phyloP scores from a whole-genome alignment of 2,329 filamentous ascomycete genomes.

The Stachybotrys chartarum region DNA sequence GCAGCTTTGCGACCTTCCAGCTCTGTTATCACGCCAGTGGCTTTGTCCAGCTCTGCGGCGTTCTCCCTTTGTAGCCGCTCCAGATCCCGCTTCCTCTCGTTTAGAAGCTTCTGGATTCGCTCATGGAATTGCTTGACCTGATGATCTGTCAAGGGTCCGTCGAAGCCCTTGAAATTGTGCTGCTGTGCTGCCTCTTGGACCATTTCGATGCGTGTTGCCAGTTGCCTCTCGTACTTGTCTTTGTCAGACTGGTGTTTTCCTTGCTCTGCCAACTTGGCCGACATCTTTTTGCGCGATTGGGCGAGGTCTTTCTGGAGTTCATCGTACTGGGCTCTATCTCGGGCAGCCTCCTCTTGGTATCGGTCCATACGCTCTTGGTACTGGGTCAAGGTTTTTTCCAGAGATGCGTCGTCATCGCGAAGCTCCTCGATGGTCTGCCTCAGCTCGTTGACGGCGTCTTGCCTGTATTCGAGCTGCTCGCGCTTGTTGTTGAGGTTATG shows the following conservation, averaged over 20 bases:
- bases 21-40: constrained; percentile 64
- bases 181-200: constrained; percentile 70
- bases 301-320: constrained; percentile 50
- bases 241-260: constrained; percentile 82
- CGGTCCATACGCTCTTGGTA: constrained; percentile 69
- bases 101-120: constrained; percentile 64
- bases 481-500: constrained; percentile 70
- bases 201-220: constrained; percentile 63
- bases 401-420: constrained; percentile 67
- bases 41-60: constrained; percentile 64
- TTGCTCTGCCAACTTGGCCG: constrained; percentile 52
- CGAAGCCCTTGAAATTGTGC: constrained; percentile 79
- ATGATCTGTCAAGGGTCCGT: constrained; percentile 66
- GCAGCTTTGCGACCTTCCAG: constrained; percentile 69
- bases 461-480: constrained; percentile 63
- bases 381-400: constrained; percentile 64
- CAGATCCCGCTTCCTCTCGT: constrained; percentile 72
- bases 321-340: constrained; percentile 56
- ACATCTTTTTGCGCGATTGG: constrained; percentile 37
- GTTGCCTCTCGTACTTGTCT: constrained; percentile 75
- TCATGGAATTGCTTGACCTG: constrained; percentile 72
- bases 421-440: constrained; percentile 69
- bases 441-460: constrained; percentile 64
- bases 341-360: constrained; percentile 56
- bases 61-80: constrained; percentile 69